Evolutionary conservation across 116 monocot genomes (phyloP), one percentile per base, ranked within the genome.

Genomic region (Posidonia oceanica): DNA sequence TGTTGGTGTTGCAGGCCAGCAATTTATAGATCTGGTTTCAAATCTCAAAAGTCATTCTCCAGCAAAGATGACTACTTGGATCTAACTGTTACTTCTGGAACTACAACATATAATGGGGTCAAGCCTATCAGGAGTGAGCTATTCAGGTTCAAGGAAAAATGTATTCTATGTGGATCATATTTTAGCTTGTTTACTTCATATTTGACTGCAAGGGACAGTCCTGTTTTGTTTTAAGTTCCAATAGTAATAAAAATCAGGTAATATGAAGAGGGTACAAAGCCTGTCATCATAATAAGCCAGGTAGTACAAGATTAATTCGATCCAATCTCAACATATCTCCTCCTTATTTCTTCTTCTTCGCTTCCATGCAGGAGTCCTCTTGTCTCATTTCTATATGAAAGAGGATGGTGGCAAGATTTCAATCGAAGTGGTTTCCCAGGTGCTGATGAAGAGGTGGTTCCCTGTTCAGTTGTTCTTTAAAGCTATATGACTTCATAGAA

Each of bases 331-430:
- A 1, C 6, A 39, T 65, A 41, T 65, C 36, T 36, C 61, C 4
- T 61, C 22, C 10, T 22, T 61, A 14, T 3, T 61, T 60, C 67
- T 66, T 17, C 55, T 42, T 73, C 18, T 73, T 41, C 15, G 17
- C 14, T 36, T 52, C 52, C 51, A 54, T 21, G 22, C 51, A 78
- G 78, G 72, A 78, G 72, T 52, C 78, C 78, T 29, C 78, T 78
- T 72, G 78, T 78, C n/a, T 96, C 96, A 62, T 96, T 96, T 82
- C 81, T 96, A 18, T 96, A 96, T 72, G 96, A 96, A 85, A 91
- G 95, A 88, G 91, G 95, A 52, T 95, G 95, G 95, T 91, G 91
- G 42, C 95, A 95, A 72, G 91, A 88, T 72, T 95, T 95, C 74
- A 77, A 70, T 69, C 75, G 75, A 18, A 90, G 90, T 79, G 94